These are phyloP conservation scores for Inga laurina DNA, from an alignment of 306 rosid genomes.

Conservation along the genomic window DNA sequence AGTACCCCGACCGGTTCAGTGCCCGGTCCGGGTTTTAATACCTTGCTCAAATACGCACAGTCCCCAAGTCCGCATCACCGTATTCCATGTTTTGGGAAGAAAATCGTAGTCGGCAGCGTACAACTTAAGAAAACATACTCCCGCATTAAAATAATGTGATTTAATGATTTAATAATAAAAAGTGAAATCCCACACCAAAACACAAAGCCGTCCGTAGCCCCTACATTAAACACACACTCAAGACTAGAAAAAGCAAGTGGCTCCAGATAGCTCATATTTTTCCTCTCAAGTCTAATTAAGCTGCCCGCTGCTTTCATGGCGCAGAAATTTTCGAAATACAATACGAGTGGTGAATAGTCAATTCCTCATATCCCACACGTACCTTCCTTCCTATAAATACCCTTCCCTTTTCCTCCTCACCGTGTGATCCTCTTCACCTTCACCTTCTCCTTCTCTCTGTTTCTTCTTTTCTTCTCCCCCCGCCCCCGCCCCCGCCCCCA, in stretches of 20 bases:
- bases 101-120: constrained; percentile 68
- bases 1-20: too few relatives aligned
- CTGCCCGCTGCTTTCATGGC: constrained; percentile 34
- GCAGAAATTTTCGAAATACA: constrained; percentile 20
- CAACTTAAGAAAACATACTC: constrained; percentile 28
- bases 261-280: not conserved
- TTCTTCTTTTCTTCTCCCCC: not conserved
- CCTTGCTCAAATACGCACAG: not conserved
- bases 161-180: not conserved
- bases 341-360: not conserved
- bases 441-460: not conserved
- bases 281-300: constrained; percentile 32
- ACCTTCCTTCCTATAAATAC: constrained; percentile 53
- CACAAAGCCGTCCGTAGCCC: constrained; percentile 43
- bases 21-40: too few relatives aligned
- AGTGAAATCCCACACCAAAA: not conserved
- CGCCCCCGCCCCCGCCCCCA: not conserved
- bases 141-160: constrained; percentile 1
- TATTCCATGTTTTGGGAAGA: constrained; percentile 30
- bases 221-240: constrained; percentile 23
- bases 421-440: not conserved
- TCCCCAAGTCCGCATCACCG: constrained; percentile 28
- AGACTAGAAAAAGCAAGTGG: not conserved
- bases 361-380: constrained; percentile 28
- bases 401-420: constrained; percentile 35